Percentiles rank a stretch among this genome's conserved stretches.
Evolutionary conservation across 2,329 filamentous ascomycete genomes (phyloP).

Genomic region (Podosphaera xanthii): DNA sequence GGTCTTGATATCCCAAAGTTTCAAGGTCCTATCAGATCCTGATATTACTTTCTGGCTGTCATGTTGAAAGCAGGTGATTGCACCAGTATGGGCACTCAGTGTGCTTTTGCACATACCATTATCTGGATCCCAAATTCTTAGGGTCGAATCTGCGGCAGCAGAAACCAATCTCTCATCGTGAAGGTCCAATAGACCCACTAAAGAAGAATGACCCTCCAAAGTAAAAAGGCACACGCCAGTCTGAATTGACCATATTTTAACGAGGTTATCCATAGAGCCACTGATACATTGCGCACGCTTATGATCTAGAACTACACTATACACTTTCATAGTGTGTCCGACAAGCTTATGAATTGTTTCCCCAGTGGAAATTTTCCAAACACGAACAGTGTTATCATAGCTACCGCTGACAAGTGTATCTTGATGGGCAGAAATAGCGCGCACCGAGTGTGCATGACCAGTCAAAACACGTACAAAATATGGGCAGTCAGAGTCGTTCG

Average conservation of each 20-base stretch:
- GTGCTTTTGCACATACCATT: conserved; percentile 76
- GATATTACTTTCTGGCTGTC: conserved; percentile 93
- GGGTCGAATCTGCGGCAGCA: conserved; percentile 80
- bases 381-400: conserved; percentile 83
- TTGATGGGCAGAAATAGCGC: conserved; percentile 81
- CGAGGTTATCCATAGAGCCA: conserved; percentile 92
- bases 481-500: conserved; percentile 60
- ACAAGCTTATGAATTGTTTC: conserved; percentile 65
- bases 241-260: conserved; percentile 91
- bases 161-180: conserved; percentile 79
- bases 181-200: conserved; percentile 79
- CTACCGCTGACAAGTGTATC: conserved; percentile 95
- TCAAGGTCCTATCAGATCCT: conserved; percentile 81
- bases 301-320: conserved; percentile 86
- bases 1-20: conserved; percentile 93
- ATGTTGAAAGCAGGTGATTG: conserved; percentile 97
- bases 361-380: conserved; percentile 94
- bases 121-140: conserved; percentile 93
- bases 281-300: conserved; percentile 88
- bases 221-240: conserved; percentile 71
- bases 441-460: conserved; percentile 81
- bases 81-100: conserved; percentile 80
- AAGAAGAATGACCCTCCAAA: conserved; percentile 74
- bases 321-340: conserved; percentile 83
- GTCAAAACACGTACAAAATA: conserved; percentile 78